phyloP scores from a whole-genome alignment of 2,329 filamentous ascomycete species.

The Cladobotryum mycophilum region DNA sequence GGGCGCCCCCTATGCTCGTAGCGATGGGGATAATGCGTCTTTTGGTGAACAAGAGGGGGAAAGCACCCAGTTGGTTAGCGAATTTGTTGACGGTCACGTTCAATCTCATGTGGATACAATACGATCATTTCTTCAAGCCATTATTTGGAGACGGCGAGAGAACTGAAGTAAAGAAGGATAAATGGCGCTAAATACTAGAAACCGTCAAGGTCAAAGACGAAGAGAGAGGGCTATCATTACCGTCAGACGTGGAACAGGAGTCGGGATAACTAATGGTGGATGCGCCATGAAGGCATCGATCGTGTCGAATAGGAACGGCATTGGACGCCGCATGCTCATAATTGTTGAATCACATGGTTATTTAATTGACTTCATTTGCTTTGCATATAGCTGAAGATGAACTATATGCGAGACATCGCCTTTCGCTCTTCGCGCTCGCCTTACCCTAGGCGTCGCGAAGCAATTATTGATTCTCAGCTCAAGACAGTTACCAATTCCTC shows the following conservation, averaged over 20 bases:
- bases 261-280: too few species aligned
- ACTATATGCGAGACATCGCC: too few species aligned
- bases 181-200: constrained; percentile 8
- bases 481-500: not conserved
- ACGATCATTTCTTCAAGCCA: constrained; percentile 44
- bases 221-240: constrained; percentile 5
- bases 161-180: constrained; percentile 34
- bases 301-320: too few species aligned
- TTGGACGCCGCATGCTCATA: too few species aligned
- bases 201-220: not conserved
- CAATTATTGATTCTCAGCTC: not conserved
- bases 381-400: too few species aligned
- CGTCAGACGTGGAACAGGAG: not conserved
- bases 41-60: constrained; percentile 61
- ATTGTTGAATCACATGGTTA: too few species aligned
- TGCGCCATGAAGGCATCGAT: too few species aligned
- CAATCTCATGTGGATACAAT: constrained; percentile 38
- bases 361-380: too few species aligned
- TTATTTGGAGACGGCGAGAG: constrained; percentile 84
- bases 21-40: constrained; percentile 38
- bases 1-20: constrained; percentile 49
- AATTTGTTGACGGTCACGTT: constrained; percentile 46
- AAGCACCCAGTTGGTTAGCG: constrained; percentile 61
- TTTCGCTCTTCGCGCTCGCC: too few species aligned
- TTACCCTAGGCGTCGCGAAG: not conserved